Conservation (phyloP, 2,329 filamentous ascomycete genomes). For the Epichloe sylvatica region DNA sequence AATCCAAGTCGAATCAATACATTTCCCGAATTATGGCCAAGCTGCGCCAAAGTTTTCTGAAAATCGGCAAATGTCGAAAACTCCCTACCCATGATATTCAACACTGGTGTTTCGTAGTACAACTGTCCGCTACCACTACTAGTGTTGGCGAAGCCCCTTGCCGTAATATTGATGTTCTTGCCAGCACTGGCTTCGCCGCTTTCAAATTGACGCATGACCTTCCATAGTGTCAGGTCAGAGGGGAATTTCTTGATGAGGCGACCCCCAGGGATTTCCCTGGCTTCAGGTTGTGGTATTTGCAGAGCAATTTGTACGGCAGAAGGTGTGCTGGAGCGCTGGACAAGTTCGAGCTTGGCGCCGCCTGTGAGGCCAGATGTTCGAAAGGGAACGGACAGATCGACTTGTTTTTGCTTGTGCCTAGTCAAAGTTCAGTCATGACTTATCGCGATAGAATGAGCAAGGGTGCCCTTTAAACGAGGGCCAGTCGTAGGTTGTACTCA, state of each 20-base stretch:
- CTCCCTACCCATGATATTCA: conserved; percentile 73
- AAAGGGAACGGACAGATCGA: conserved; percentile 76
- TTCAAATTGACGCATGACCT: conserved; percentile 81
- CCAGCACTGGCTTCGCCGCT: conserved; percentile 50
- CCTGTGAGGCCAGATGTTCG: conserved; percentile 68
- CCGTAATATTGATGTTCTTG: conserved; percentile 65
- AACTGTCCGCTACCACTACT: conserved; percentile 55
- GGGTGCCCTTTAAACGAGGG: background rate
- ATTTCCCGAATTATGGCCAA: conserved; percentile 77
- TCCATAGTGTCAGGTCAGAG: conserved; percentile 79
- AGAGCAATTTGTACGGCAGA: conserved; percentile 80
- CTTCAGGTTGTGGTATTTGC: conserved; percentile 63
- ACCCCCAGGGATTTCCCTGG: conserved; percentile 46
- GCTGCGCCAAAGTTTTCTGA: conserved; percentile 74
- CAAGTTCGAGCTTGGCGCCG: conserved; percentile 85
- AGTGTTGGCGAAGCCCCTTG: conserved; percentile 60
- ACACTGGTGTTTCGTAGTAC: conserved; percentile 73
- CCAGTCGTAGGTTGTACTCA: conserved; percentile 24
- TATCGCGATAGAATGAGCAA: no score
- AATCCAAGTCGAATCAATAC: conserved; percentile 68
- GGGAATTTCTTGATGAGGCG: conserved; percentile 75
- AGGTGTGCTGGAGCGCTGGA: conserved; percentile 72
- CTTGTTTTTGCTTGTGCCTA: conserved; percentile 67
- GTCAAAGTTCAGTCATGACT: background rate
- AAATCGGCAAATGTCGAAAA: conserved; percentile 65